A percentile compares a stretch with the other conserved stretches of the same genome.
These are phyloP conservation scores for Atkinsonella texensis DNA, from an alignment of 2,329 filamentous ascomycete genomes.

Conservation along the genomic window DNA sequence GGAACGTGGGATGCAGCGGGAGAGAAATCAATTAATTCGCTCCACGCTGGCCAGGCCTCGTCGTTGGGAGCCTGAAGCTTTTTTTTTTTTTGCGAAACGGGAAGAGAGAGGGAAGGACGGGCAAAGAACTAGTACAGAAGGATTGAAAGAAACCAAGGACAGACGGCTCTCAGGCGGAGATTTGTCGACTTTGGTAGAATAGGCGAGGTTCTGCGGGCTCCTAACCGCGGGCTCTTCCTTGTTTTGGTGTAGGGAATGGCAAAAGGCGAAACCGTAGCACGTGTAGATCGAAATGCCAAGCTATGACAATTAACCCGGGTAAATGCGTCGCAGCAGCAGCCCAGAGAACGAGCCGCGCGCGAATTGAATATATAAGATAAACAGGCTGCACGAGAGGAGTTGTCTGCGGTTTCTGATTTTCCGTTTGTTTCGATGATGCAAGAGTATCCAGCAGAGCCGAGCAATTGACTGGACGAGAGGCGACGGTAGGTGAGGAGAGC, in stretches of 20 bases:
- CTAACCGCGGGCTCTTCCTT: not conserved
- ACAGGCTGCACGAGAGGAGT: not conserved
- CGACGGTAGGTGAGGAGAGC: not conserved
- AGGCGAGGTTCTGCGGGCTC: not conserved
- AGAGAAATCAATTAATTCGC: not conserved
- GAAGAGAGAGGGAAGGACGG: not conserved
- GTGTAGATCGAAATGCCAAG: not conserved
- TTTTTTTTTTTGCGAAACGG: not conserved
- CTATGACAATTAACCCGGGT: not conserved
- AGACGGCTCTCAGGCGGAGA: not conserved
- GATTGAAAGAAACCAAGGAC: not conserved
- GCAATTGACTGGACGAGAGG: not conserved
- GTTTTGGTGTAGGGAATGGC: slow-evolving; percentile 1
- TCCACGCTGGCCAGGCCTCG: not conserved
- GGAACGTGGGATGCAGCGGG: not conserved
- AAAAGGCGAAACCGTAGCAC: slow-evolving; percentile 4
- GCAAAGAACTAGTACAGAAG: not conserved
- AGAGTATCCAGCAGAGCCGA: not conserved
- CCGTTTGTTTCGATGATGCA: not conserved
- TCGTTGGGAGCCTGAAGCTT: not conserved
- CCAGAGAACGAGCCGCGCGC: not conserved
- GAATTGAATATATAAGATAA: not conserved
- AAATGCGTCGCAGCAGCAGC: not conserved
- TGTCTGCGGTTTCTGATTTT: not conserved
- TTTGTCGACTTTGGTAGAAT: not conserved